Evolutionary conservation across 2,329 filamentous ascomycete species (phyloP).

Genomic region (Fusarium chaquense): DNA sequence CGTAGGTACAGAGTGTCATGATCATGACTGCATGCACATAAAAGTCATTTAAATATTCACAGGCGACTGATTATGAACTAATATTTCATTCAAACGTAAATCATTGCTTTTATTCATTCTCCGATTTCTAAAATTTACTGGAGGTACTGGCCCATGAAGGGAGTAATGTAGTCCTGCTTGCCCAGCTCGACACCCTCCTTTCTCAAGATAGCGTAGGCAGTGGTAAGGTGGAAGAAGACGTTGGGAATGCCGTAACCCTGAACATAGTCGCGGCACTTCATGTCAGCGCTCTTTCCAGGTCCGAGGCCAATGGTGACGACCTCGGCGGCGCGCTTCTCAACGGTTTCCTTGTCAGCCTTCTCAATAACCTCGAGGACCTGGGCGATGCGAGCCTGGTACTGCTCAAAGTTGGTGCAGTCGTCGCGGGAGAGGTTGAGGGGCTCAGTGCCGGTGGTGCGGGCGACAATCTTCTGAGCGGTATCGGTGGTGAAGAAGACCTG

Average conservation of each 20-base stretch:
- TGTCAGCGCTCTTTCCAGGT: slow-evolving; percentile 42
- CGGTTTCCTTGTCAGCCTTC: slow-evolving; percentile 50
- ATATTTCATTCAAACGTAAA: background rate
- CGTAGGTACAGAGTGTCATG: background rate
- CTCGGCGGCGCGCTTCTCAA: slow-evolving; percentile 51
- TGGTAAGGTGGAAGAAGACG: slow-evolving; percentile 72
- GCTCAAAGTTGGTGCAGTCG: slow-evolving; percentile 51
- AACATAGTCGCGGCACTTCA: slow-evolving; percentile 57
- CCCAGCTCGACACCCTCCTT: slow-evolving; percentile 71
- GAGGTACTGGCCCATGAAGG: slow-evolving; percentile 51
- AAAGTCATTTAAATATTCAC: background rate
- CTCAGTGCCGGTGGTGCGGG: slow-evolving; percentile 51
- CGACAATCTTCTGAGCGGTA: slow-evolving; percentile 49
- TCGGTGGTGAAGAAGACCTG: slow-evolving; percentile 55
- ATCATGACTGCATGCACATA: background rate
- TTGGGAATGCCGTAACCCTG: slow-evolving; percentile 66
- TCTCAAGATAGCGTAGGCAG: slow-evolving; percentile 70
- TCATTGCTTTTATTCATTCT: slow-evolving; percentile 11
- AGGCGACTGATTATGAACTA: background rate
- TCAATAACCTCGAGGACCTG: slow-evolving; percentile 48
- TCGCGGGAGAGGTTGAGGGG: slow-evolving; percentile 46
- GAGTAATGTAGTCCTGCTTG: slow-evolving; percentile 66
- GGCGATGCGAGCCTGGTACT: slow-evolving; percentile 52
- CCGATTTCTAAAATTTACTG: background rate
- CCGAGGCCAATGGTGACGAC: slow-evolving; percentile 51